Conservation (phyloP, 192 early-diverging fungal genomes). For the Linnemannia elongata region DNA sequence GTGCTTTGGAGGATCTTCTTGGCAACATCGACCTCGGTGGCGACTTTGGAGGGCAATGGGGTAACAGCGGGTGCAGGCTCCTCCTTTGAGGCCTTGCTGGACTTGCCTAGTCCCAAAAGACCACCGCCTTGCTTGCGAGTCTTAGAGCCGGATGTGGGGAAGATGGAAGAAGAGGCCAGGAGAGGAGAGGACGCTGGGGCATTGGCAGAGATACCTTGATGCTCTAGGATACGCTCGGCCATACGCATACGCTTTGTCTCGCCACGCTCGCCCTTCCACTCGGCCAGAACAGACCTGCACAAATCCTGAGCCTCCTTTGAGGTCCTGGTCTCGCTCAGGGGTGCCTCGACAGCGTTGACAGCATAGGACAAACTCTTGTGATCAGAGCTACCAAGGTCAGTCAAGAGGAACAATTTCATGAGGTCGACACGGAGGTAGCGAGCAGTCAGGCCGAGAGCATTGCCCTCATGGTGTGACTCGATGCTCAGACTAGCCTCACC, state of each 20-base stretch:
- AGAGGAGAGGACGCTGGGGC: conserved; percentile 16
- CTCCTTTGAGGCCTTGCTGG: conserved; percentile 22
- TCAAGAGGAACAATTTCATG: conserved; percentile 46
- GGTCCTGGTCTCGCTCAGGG: conserved; percentile 45
- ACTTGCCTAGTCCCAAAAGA: conserved; percentile 32
- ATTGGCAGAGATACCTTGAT: conserved; percentile 27
- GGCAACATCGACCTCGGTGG: conserved; percentile 41
- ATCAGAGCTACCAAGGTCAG: conserved; percentile 45
- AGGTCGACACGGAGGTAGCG: conserved; percentile 53
- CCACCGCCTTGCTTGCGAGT: conserved; percentile 31
- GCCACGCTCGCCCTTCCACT: conserved; percentile 52
- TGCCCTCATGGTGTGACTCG: conserved; percentile 46
- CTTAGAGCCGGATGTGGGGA: conserved; percentile 8
- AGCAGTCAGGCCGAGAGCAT: conserved; percentile 41
- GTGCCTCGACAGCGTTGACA: conserved; percentile 38
- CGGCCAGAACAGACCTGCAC: conserved; percentile 24
- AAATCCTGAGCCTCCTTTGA: conserved; percentile 31
- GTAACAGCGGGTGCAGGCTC: not conserved
- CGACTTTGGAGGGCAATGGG: conserved; percentile 18
- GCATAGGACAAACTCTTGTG: conserved; percentile 40
- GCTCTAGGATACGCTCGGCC: conserved; percentile 52
- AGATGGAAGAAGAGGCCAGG: not conserved
- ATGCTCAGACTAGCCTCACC: conserved; percentile 39
- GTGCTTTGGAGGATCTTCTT: conserved; percentile 38
- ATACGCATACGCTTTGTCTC: conserved; percentile 52